Evolutionary conservation across 352 stramenopile genomes (phyloP), one percentile per base, ranked within the genome.

Genomic region (Elongisporangium senticosum): DNA sequence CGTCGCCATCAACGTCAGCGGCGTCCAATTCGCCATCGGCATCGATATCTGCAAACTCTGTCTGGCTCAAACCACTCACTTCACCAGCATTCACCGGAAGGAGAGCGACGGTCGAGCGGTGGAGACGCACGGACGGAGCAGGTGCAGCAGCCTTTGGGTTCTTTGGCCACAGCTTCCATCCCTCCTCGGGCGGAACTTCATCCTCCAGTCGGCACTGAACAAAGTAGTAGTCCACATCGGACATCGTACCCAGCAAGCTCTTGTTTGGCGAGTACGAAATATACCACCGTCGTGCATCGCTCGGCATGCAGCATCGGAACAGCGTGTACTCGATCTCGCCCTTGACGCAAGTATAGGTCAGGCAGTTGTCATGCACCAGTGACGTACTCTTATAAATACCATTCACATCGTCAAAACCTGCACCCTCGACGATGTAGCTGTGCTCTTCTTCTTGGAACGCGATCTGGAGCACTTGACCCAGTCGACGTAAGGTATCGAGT

Each of bases 281-380:
- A 72, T 99, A 99, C 97, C 97, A 99, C 68, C 96, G 98, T 59
- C 97, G 96, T 43, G 97, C 87, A 61, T 98, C 97, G 63, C 90
- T 98, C 13, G 96, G 89, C 96, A 99, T 99, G 53, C 88, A 96
- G 68, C 96, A 99, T n/a, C 95, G 90, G 72, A 98, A 98, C 15
- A 99, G 74, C 17, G 95, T 98, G 54, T 98, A 95, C 69, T 94
- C 75, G 63, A 84, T 80, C 49, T 84, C 56, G 54, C 78, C 70
- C 59, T 83, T 85, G 43, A 71, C 59, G 57, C 74, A 89, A 54
- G 80, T 62, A 60, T 87, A 89, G 57, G 93, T 84, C 55, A 79
- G 72, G 60, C 74, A 87, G 48, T 82, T 91, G 63, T 95, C 86
- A 58, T 93, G 80, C 19, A 69, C 69, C 56, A 89, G 71, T 53